Conservation (phyloP, 2,329 filamentous ascomycete species). For the Diaporthe aspalathi region DNA sequence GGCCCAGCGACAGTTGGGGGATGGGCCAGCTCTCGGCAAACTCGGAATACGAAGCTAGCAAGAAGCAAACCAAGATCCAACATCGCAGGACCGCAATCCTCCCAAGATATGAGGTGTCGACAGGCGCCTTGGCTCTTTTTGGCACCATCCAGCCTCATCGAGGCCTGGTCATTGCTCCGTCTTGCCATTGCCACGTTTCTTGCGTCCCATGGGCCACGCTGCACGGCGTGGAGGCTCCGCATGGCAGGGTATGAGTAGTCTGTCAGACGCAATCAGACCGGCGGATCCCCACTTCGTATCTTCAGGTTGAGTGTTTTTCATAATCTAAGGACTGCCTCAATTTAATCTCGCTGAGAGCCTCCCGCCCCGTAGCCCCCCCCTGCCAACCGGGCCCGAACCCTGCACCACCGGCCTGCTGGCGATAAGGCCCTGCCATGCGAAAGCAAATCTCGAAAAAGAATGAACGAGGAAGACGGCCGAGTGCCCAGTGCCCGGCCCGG, state of each 20-base stretch:
- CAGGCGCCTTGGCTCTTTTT: constrained; percentile 25
- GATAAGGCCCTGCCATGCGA: constrained; percentile 15
- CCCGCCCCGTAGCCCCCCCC: constrained; percentile 3
- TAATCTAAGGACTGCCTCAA: constrained; percentile 29
- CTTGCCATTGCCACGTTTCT: constrained; percentile 24
- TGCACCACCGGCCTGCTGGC: neutral
- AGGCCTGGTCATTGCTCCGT: neutral
- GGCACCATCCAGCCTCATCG: constrained; percentile 18
- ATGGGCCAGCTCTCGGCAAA: constrained; percentile 29
- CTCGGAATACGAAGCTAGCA: constrained; percentile 26
- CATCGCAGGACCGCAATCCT: constrained; percentile 4
- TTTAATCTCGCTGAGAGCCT: constrained; percentile 32
- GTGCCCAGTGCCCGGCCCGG: constrained; percentile 6
- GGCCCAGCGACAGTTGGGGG: neutral
- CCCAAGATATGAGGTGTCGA: constrained; percentile 11
- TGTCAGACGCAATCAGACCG: constrained; percentile 17
- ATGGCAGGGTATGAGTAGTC: constrained; percentile 2
- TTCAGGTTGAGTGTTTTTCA: constrained; percentile 23
- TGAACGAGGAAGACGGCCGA: neutral
- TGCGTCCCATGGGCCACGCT: constrained; percentile 21
- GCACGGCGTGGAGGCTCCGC: constrained; percentile 11
- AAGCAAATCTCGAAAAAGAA: constrained; percentile 1
- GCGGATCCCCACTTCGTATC: constrained; percentile 30
- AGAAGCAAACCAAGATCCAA: constrained; percentile 19
- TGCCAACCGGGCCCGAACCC: neutral